Percentiles rank a stretch among this genome's conserved stretches.
Evolutionary conservation across 2,329 filamentous ascomycete genomes (phyloP).

Genomic region (Penicillium polonicum): DNA sequence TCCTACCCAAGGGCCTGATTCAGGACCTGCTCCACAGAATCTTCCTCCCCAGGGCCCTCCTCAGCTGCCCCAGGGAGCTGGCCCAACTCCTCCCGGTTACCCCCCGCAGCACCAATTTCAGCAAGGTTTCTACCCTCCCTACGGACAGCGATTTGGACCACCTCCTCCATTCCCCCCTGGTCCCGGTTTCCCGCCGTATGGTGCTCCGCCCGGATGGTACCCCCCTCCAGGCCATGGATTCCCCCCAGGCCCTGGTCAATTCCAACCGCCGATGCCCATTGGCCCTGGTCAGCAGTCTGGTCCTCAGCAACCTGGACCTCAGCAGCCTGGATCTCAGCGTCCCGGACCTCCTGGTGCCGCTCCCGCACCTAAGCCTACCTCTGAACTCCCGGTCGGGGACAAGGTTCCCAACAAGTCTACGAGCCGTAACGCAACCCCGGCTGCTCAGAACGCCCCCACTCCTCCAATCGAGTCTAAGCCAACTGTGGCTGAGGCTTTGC

Average conservation of each 20-base stretch:
- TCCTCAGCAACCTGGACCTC: slow-evolving; percentile 38
- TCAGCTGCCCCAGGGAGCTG: slow-evolving; percentile 45
- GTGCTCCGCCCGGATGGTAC: slow-evolving; percentile 73
- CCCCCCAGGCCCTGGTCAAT: slow-evolving; percentile 63
- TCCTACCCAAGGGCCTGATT: slow-evolving; percentile 24
- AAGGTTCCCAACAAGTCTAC: slow-evolving; percentile 37
- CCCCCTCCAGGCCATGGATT: slow-evolving; percentile 73
- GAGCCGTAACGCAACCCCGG: slow-evolving; percentile 37
- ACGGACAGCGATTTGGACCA: slow-evolving; percentile 48
- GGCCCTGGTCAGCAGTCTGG: slow-evolving; percentile 51
- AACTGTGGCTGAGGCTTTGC: slow-evolving; percentile 37
- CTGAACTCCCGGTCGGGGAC: slow-evolving; percentile 45
- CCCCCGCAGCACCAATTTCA: slow-evolving; percentile 45
- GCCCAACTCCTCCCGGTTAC: slow-evolving; percentile 40
- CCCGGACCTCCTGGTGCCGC: slow-evolving; percentile 31
- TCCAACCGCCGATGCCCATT: slow-evolving; percentile 60
- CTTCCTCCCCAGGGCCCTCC: slow-evolving; percentile 42
- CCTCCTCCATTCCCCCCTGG: slow-evolving; percentile 55
- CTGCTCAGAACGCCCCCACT: slow-evolving; percentile 34
- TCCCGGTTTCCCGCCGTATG: slow-evolving; percentile 72
- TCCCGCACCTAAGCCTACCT: slow-evolving; percentile 39
- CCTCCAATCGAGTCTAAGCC: slow-evolving; percentile 43
- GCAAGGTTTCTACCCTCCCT: slow-evolving; percentile 45
- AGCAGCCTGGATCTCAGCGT: slow-evolving; percentile 40
- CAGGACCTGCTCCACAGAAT: slow-evolving; percentile 31